Evolutionary conservation across 805 yeast genomes (phyloP).

Genomic region (Metschnikowia dekortorum): DNA sequence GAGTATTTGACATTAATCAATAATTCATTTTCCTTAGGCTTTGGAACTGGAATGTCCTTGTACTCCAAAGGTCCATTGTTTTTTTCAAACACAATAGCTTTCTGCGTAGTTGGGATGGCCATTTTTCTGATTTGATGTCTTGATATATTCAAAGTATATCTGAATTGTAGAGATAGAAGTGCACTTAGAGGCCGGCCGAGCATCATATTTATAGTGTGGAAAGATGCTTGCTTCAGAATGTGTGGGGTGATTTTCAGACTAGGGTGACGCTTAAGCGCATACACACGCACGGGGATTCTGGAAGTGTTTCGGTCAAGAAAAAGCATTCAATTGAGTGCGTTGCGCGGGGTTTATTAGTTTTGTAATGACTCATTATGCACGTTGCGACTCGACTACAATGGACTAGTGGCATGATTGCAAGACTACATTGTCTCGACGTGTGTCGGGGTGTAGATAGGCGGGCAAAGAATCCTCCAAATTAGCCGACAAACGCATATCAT

Average conservation of each 20-base stretch:
- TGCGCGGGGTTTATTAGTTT: not conserved
- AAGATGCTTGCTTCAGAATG: not conserved
- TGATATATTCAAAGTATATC: not conserved
- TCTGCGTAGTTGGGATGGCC: conserved; percentile 37
- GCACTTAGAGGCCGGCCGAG: not conserved
- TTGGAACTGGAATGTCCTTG: conserved; percentile 39
- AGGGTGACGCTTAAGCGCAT: conserved; percentile 1
- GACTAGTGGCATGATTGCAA: not conserved
- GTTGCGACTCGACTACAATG: not conserved
- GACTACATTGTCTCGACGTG: not conserved
- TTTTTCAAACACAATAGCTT: conserved; percentile 40
- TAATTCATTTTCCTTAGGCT: conserved; percentile 37
- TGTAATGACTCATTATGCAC: not conserved
- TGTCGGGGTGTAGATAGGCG: not conserved
- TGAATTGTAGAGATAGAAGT: not conserved
- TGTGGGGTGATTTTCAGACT: not conserved
- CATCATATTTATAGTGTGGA: not conserved
- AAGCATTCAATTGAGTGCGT: not conserved
- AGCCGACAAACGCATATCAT: not conserved
- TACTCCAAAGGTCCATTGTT: conserved; percentile 40
- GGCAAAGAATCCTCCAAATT: not conserved
- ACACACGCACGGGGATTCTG: not conserved
- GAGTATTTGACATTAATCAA: conserved; percentile 43
- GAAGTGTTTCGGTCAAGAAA: not conserved
- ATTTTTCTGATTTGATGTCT: conserved; percentile 6